phyloP scores from a whole-genome alignment of 257 asterid genomes.

The Solanum virginianum region DNA sequence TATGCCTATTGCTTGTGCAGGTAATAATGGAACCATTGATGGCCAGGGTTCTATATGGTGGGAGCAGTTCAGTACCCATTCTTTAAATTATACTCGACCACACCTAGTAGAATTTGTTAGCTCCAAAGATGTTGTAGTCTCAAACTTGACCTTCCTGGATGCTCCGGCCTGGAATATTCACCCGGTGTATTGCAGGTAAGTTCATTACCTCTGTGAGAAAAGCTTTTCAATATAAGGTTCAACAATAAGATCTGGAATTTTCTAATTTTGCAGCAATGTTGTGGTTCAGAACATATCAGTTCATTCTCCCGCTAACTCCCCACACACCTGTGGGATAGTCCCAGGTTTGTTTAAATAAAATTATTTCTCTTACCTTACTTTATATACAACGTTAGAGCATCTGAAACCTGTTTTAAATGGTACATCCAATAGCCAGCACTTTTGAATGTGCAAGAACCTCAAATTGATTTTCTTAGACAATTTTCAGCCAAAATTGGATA shows the following conservation, averaged over 20 bases:
- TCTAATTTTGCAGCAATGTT: slow-evolving; percentile 37
- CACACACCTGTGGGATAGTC: slow-evolving; percentile 56
- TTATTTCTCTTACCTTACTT: neutral
- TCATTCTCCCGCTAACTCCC: slow-evolving; percentile 60
- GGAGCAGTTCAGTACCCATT: slow-evolving; percentile 31
- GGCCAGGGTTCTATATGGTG: slow-evolving; percentile 87
- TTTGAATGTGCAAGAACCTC: neutral
- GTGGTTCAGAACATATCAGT: slow-evolving; percentile 67
- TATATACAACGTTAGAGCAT: neutral
- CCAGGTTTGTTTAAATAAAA: slow-evolving; percentile 40
- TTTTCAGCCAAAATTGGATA: neutral
- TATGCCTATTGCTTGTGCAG: slow-evolving; percentile 17
- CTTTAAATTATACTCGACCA: slow-evolving; percentile 66
- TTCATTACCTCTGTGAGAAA: neutral
- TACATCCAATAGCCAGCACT: neutral
- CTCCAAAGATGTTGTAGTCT: slow-evolving; percentile 43
- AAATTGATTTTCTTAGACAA: neutral
- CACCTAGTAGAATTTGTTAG: slow-evolving; percentile 52
- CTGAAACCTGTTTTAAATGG: neutral
- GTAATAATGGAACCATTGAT: slow-evolving; percentile 69
- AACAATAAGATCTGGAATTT: neutral
- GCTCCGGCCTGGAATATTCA: slow-evolving; percentile 71
- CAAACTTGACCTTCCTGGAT: slow-evolving; percentile 66
- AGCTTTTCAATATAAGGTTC: neutral
- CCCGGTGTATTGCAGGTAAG: slow-evolving; percentile 67